A percentile compares a stretch with the other conserved stretches of the same genome.
phyloP scores from a whole-genome alignment of 129 eudicot genomes.

The Silybum marianum region DNA sequence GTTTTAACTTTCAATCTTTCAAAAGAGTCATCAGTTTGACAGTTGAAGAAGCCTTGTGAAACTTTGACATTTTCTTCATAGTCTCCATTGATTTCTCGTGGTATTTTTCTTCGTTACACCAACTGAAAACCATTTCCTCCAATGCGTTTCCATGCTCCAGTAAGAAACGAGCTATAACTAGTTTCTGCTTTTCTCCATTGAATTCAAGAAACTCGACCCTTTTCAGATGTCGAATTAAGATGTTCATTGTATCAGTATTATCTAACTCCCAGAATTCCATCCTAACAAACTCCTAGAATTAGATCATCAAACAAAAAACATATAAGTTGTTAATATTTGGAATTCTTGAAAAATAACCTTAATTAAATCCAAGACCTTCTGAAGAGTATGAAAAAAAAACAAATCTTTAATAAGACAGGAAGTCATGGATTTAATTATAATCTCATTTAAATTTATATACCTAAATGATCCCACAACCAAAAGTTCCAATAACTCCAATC shows the following conservation, averaged over 20 bases:
- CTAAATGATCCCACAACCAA: no score
- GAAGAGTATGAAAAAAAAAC: no score
- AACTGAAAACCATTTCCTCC: conserved; percentile 30
- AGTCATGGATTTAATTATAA: no score
- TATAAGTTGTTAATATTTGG: neutral
- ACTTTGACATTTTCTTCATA: conserved; percentile 1
- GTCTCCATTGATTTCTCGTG: neutral
- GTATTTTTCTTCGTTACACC: neutral
- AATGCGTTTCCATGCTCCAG: conserved; percentile 9
- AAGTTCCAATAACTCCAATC: no score
- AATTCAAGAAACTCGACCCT: conserved; percentile 23
- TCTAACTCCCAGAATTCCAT: neutral
- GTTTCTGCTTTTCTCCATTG: conserved; percentile 16
- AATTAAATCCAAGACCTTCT: no score
- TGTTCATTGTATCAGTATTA: neutral
- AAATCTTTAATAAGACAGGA: no score
- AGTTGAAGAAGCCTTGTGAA: conserved; percentile 8
- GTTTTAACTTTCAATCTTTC: neutral
- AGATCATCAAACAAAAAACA: neutral
- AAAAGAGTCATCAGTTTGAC: conserved; percentile 4
- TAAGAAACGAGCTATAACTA: conserved; percentile 14
- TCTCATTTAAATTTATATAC: no score
- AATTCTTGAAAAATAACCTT: neutral
- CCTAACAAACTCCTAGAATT: neutral
- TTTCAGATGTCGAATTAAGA: conserved; percentile 17